phyloP scores from a whole-genome alignment of 2,329 filamentous ascomycete species.

The Chaetomium olivaceum region DNA sequence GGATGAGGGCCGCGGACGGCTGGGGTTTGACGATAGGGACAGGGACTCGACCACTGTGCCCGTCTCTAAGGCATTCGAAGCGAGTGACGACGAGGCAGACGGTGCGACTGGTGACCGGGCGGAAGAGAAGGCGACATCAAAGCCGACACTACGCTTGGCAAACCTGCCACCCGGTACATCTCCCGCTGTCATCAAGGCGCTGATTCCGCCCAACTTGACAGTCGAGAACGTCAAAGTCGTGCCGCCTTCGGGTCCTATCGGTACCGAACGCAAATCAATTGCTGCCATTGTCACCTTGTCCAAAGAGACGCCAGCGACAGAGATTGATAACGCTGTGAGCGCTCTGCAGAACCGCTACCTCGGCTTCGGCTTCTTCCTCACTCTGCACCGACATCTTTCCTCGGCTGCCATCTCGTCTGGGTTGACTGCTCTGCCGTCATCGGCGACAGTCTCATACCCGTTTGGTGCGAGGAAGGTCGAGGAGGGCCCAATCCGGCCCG shows the following conservation, averaged over 20 bases:
- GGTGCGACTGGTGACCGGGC: conserved; percentile 46
- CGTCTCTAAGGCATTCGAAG: conserved; percentile 71
- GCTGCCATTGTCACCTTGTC: conserved; percentile 80
- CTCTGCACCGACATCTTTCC: conserved; percentile 78
- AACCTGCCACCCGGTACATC: conserved; percentile 63
- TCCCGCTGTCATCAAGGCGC: conserved; percentile 58
- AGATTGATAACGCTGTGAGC: conserved; percentile 80
- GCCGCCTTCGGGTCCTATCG: conserved; percentile 52
- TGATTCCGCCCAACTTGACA: conserved; percentile 59
- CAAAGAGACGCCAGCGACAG: conserved; percentile 76
- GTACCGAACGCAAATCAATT: conserved; percentile 67
- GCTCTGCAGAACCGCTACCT: conserved; percentile 79
- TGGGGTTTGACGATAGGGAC: conserved; percentile 43
- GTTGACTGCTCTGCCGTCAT: conserved; percentile 44
- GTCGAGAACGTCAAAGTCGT: conserved; percentile 75
- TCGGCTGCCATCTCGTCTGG: conserved; percentile 63
- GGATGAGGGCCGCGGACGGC: conserved; percentile 37
- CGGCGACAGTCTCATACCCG: conserved; percentile 57
- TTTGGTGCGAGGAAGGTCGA: conserved; percentile 74
- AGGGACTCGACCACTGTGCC: conserved; percentile 51
- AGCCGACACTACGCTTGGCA: conserved; percentile 62
- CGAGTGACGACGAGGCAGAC: conserved; percentile 61
- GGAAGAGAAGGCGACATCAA: conserved; percentile 60
- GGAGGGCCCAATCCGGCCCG: conserved; percentile 38
- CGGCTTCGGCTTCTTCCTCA: conserved; percentile 80